A percentile compares a stretch with the other conserved stretches of the same genome.
phyloP scores from a whole-genome alignment of 2,329 filamentous ascomycete species.

The Penicillium sp. region DNA sequence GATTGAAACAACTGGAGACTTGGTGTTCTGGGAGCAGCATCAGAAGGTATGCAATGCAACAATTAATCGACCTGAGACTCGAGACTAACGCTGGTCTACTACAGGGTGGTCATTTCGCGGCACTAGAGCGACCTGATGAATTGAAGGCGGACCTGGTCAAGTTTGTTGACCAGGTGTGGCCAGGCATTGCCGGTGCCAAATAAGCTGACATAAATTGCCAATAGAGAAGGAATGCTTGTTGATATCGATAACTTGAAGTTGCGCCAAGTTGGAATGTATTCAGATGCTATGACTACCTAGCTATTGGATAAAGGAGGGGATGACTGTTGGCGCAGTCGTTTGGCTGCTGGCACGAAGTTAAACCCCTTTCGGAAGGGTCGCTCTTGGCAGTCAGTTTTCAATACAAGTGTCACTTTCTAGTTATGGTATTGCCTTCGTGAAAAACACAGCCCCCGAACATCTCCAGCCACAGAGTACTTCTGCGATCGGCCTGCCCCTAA shows the following conservation, averaged over 20 bases:
- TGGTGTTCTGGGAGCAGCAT: slow-evolving; percentile 39
- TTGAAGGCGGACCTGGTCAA: slow-evolving; percentile 44
- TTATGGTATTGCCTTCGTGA: no score
- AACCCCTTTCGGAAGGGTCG: no score
- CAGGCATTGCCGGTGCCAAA: slow-evolving; percentile 1
- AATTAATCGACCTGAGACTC: background rate
- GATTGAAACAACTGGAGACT: slow-evolving; percentile 35
- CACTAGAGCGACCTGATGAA: slow-evolving; percentile 41
- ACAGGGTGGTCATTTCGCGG: slow-evolving; percentile 55
- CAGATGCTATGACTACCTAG: background rate
- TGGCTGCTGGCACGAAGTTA: no score
- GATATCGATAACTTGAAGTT: background rate
- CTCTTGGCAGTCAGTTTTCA: no score
- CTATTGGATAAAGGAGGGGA: background rate
- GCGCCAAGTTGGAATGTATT: background rate
- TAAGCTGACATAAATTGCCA: background rate
- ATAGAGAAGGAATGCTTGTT: background rate
- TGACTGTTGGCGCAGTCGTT: no score
- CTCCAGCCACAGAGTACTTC: no score
- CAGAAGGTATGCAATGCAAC: slow-evolving; percentile 23
- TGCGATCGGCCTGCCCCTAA: no score
- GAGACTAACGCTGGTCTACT: background rate
- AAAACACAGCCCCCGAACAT: no score
- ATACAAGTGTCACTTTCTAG: no score
- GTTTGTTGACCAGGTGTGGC: slow-evolving; percentile 33